These are phyloP conservation scores for Beauveria asiatica DNA, from an alignment of 2,329 filamentous ascomycete species.

Conservation along the genomic window DNA sequence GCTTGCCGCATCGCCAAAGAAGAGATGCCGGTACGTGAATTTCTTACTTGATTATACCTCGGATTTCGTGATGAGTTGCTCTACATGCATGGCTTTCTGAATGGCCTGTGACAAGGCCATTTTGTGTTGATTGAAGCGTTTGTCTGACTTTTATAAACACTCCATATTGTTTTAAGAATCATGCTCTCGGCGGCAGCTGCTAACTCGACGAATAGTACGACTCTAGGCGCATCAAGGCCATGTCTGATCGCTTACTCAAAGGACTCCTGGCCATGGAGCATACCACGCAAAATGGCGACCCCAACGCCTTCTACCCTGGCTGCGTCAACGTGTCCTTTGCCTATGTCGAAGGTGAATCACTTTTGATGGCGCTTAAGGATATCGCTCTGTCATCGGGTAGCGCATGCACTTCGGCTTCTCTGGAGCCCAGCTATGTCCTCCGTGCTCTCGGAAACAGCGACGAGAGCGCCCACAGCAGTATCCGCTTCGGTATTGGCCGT, in stretches of 20 bases:
- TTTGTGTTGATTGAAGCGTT: conserved; percentile 57
- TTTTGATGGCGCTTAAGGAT: conserved; percentile 96
- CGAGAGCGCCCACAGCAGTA: conserved; percentile 95
- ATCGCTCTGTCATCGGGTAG: conserved; percentile 95
- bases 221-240: conserved; percentile 67
- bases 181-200: not conserved
- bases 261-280: conserved; percentile 87
- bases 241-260: conserved; percentile 76
- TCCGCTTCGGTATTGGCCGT: conserved; percentile 91
- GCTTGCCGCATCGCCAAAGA: conserved; percentile 85
- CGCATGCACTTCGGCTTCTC: conserved; percentile 90
- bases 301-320: conserved; percentile 78
- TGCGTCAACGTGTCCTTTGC: conserved; percentile 98
- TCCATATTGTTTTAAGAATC: conserved; percentile 10
- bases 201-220: conserved; percentile 63
- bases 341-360: conserved; percentile 95
- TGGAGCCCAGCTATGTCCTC: conserved; percentile 94
- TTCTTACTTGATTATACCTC: conserved; percentile 15
- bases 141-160: conserved; percentile 42
- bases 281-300: conserved; percentile 82
- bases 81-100: conserved; percentile 88
- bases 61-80: conserved; percentile 66
- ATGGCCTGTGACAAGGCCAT: conserved; percentile 53
- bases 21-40: conserved; percentile 72
- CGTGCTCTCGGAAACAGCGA: conserved; percentile 92